These are phyloP conservation scores for Saksenaea vasiformis DNA, from an alignment of 371 early-diverging fungal genomes.

Conservation along the genomic window DNA sequence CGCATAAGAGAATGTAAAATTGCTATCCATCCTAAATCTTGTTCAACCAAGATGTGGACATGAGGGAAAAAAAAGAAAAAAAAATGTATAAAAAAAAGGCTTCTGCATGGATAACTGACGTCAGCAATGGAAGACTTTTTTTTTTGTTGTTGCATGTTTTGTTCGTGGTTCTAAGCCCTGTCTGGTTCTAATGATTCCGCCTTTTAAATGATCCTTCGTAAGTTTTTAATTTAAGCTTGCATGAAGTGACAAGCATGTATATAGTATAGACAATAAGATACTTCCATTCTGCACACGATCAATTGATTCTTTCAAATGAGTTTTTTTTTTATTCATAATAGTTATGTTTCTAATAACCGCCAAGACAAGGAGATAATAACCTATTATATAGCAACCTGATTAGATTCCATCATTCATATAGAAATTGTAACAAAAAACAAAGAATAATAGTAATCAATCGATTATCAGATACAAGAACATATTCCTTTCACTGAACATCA, in stretches of 20 bases:
- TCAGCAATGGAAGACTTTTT: not conserved
- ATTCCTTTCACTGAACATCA: slow-evolving; percentile 5
- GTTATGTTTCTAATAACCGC: not conserved
- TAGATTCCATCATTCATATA: not conserved
- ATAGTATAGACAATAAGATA: too few relatives aligned
- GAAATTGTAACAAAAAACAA: not conserved
- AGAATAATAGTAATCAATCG: not conserved
- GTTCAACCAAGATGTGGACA: not conserved
- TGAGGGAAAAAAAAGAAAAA: not conserved
- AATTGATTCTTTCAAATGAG: too few relatives aligned
- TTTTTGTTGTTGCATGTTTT: not conserved
- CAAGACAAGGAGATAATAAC: not conserved
- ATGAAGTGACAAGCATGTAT: too few relatives aligned
- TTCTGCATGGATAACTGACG: not conserved
- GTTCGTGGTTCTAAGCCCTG: too few relatives aligned
- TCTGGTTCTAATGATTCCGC: too few relatives aligned
- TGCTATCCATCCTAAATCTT: slow-evolving; percentile 16
- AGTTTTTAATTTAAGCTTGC: too few relatives aligned
- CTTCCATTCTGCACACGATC: too few relatives aligned
- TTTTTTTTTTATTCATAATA: too few relatives aligned
- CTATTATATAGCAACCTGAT: not conserved
- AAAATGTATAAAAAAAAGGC: not conserved
- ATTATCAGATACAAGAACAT: slow-evolving; percentile 2
- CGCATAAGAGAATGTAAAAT: slow-evolving; percentile 14
- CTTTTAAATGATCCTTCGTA: too few relatives aligned